phyloP scores from a whole-genome alignment of 768 basidiomycete genomes.

The Panellus pusillus region DNA sequence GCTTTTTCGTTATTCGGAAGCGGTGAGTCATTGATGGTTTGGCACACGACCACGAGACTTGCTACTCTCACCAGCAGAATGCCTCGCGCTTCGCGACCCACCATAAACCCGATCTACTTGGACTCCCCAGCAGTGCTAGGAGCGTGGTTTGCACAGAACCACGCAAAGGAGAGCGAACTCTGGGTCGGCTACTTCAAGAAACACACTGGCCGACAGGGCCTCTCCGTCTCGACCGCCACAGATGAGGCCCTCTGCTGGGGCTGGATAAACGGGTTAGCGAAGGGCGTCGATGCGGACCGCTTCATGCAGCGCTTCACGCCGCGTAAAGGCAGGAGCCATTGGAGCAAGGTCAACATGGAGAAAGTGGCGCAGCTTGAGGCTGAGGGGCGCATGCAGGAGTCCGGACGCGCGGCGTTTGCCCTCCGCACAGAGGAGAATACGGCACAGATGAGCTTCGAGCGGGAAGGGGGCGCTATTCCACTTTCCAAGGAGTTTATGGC shows the following conservation, averaged over 20 bases:
- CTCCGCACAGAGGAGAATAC: constrained; percentile 13
- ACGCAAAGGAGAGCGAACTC: neutral
- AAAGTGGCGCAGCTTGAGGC: constrained; percentile 8
- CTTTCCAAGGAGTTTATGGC: constrained; percentile 2
- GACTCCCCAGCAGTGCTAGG: neutral
- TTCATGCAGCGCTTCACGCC: constrained; percentile 13
- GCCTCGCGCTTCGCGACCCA: too few species aligned
- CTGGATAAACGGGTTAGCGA: constrained; percentile 10
- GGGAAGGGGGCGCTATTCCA: neutral
- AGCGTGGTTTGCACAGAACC: neutral
- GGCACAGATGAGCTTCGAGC: constrained; percentile 12
- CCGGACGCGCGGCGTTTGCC: constrained; percentile 14
- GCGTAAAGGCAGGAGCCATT: constrained; percentile 13
- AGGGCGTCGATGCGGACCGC: constrained; percentile 10
- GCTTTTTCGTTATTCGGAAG: too few species aligned
- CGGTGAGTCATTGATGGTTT: too few species aligned
- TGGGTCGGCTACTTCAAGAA: constrained; percentile 11
- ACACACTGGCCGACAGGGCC: constrained; percentile 5
- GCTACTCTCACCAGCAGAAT: too few species aligned
- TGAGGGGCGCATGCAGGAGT: constrained; percentile 9
- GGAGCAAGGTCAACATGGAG: constrained; percentile 15
- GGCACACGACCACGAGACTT: too few species aligned
- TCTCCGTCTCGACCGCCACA: constrained; percentile 1
- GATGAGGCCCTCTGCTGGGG: constrained; percentile 16
- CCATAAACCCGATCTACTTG: neutral